A percentile compares a stretch with the other conserved stretches of the same genome.
phyloP scores from a whole-genome alignment of 2,329 filamentous ascomycete species.

The Lachnellula suecica region DNA sequence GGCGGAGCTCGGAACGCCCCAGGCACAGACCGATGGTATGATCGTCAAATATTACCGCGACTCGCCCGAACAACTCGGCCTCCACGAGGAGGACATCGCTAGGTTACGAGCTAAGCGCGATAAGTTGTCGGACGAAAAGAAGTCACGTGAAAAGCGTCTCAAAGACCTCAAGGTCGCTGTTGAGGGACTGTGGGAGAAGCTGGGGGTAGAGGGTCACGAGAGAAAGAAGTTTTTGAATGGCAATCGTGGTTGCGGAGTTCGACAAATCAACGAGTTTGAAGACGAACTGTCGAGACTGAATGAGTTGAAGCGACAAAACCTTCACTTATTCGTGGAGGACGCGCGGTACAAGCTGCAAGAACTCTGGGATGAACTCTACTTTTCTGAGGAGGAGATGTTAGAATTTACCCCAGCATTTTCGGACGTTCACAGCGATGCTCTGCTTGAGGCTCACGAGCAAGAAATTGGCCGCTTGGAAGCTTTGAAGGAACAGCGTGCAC shows the following conservation, averaged over 20 bases:
- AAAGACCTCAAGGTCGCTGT: constrained; percentile 75
- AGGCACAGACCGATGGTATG: constrained; percentile 82
- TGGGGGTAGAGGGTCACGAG: constrained; percentile 80
- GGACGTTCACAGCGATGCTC: constrained; percentile 93
- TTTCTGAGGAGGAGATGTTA: constrained; percentile 97
- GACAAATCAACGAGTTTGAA: constrained; percentile 94
- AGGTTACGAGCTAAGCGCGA: constrained; percentile 74
- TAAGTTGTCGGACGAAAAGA: constrained; percentile 86
- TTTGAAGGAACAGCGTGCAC: constrained; percentile 82
- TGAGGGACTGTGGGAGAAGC: constrained; percentile 85
- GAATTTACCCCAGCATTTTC: constrained; percentile 97
- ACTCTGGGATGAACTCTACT: constrained; percentile 91
- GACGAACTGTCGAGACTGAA: constrained; percentile 84
- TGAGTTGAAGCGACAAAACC: constrained; percentile 90
- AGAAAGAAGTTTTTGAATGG: constrained; percentile 81
- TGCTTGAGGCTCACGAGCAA: constrained; percentile 90
- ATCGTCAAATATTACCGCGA: constrained; percentile 91
- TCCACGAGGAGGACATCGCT: constrained; percentile 82
- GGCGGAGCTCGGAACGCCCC: constrained; percentile 92
- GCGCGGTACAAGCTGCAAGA: constrained; percentile 87
- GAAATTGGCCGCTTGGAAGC: constrained; percentile 82
- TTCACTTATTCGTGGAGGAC: constrained; percentile 95
- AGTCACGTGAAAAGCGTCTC: constrained; percentile 71
- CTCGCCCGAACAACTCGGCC: constrained; percentile 86
- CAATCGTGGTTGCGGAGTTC: constrained; percentile 87